Evolutionary conservation across 805 yeast species (phyloP).

Genomic region (Ogataea salicorniae): DNA sequence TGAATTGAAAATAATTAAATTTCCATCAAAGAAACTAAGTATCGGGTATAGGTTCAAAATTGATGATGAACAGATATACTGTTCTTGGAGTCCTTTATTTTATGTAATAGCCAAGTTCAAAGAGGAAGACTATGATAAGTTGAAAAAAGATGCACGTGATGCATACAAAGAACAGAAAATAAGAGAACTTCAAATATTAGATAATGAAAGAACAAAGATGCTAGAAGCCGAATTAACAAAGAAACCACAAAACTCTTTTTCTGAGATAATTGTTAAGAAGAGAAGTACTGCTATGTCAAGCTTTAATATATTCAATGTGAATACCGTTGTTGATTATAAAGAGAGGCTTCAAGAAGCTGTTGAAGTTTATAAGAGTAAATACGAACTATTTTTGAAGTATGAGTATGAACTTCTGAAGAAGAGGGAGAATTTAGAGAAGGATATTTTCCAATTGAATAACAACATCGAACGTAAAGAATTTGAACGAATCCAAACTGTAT

Average conservation of each 20-base stretch:
- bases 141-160: conserved; percentile 2
- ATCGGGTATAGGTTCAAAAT: conserved; percentile 12
- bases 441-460: conserved; percentile 10
- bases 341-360: background rate
- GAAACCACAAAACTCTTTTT: background rate
- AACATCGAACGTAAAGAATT: conserved; percentile 15
- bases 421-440: conserved; percentile 9
- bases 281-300: background rate
- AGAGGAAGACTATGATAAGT: background rate
- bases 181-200: background rate
- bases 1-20: conserved; percentile 14
- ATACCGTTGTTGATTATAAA: background rate
- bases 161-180: background rate
- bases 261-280: conserved; percentile 2
- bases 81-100: conserved; percentile 15
- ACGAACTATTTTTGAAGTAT: conserved; percentile 4
- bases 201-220: background rate
- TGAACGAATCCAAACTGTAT: conserved; percentile 10
- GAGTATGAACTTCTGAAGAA: conserved; percentile 4
- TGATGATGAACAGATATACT: conserved; percentile 12
- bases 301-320: conserved; percentile 1
- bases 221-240: background rate
- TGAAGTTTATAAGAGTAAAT: conserved; percentile 3
- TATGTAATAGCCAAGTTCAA: conserved; percentile 6
- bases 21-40: conserved; percentile 9